Conservation (phyloP, 805 yeast genomes). For the Lachancea meyersii region DNA sequence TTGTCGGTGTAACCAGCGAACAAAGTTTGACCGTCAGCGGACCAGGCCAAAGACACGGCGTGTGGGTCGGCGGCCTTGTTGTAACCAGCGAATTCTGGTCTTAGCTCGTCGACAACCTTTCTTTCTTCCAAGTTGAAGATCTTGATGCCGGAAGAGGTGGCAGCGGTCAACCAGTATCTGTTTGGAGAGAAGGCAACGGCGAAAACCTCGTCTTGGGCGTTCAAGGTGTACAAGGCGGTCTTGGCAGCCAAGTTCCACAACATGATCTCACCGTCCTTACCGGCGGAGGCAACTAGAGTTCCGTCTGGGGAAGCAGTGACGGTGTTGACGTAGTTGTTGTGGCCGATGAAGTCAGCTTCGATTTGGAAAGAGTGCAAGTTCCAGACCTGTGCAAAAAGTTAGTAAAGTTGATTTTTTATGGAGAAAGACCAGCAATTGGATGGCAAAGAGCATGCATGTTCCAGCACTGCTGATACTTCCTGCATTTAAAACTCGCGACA, state of each 20-base stretch:
- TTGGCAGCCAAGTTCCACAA: constrained; percentile 93
- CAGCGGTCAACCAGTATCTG: constrained; percentile 99
- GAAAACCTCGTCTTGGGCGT: constrained; percentile 93
- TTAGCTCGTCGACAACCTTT: constrained; percentile 90
- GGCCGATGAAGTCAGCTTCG: constrained; percentile 96
- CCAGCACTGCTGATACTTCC: not conserved
- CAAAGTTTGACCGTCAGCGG: constrained; percentile 99
- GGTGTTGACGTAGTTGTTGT: constrained; percentile 97
- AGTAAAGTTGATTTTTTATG: constrained; percentile 31
- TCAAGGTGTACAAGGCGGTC: constrained; percentile 84
- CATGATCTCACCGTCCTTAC: constrained; percentile 98
- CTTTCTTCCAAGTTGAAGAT: constrained; percentile 96
- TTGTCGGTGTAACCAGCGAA: constrained; percentile 99
- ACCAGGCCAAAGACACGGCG: constrained; percentile 98
- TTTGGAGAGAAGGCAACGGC: constrained; percentile 99
- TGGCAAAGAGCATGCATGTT: not conserved
- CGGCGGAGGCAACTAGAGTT: constrained; percentile 98
- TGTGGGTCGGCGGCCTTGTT: constrained; percentile 93
- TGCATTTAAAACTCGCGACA: constrained; percentile 23
- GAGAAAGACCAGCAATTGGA: not conserved
- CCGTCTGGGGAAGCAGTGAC: constrained; percentile 99
- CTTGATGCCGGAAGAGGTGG: constrained; percentile 96
- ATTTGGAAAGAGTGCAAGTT: constrained; percentile 77
- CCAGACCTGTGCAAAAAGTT: constrained; percentile 52
- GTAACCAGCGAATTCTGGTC: constrained; percentile 92